These are phyloP conservation scores for Pythium coloratum DNA, from an alignment of 352 stramenopile species.

Conservation along the genomic window DNA sequence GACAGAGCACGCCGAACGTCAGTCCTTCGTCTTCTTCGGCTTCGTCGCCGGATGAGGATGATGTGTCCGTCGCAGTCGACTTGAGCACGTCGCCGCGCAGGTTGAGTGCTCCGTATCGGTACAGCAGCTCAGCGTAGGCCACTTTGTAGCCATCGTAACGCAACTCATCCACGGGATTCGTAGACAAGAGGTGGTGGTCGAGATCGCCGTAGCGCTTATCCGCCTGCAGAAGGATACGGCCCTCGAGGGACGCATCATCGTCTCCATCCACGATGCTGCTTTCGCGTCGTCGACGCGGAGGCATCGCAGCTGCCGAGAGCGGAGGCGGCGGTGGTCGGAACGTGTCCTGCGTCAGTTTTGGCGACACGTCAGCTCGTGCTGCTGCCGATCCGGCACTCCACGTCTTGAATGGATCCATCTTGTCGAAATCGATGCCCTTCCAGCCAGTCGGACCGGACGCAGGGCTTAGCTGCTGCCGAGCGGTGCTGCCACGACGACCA, in stretches of 20 bases:
- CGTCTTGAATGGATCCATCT: slow-evolving; percentile 71
- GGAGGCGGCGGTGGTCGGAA: slow-evolving; percentile 38
- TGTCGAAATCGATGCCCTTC: slow-evolving; percentile 70
- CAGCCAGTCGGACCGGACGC: slow-evolving; percentile 27
- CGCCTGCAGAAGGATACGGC: slow-evolving; percentile 56
- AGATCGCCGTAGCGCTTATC: slow-evolving; percentile 39
- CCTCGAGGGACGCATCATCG: slow-evolving; percentile 38
- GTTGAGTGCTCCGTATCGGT: slow-evolving; percentile 77
- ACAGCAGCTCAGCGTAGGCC: slow-evolving; percentile 78
- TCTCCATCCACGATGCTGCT: slow-evolving; percentile 18
- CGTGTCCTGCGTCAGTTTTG: slow-evolving; percentile 51
- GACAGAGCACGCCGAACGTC: slow-evolving; percentile 63
- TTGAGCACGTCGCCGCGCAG: slow-evolving; percentile 77
- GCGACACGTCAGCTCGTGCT: slow-evolving; percentile 30
- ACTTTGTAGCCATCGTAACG: slow-evolving; percentile 85
- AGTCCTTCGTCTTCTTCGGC: slow-evolving; percentile 45
- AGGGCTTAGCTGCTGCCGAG: slow-evolving; percentile 13
- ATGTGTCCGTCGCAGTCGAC: slow-evolving; percentile 13
- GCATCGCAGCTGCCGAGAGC: slow-evolving; percentile 30
- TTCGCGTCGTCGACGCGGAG: slow-evolving; percentile 11
- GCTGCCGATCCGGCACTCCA: slow-evolving; percentile 51
- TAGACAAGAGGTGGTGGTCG: slow-evolving; percentile 52
- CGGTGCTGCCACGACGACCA: neutral
- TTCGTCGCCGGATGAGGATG: neutral
- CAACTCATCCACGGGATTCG: slow-evolving; percentile 44